phyloP scores from a whole-genome alignment of 768 basidiomycete species.

The Heimioporus sp. region DNA sequence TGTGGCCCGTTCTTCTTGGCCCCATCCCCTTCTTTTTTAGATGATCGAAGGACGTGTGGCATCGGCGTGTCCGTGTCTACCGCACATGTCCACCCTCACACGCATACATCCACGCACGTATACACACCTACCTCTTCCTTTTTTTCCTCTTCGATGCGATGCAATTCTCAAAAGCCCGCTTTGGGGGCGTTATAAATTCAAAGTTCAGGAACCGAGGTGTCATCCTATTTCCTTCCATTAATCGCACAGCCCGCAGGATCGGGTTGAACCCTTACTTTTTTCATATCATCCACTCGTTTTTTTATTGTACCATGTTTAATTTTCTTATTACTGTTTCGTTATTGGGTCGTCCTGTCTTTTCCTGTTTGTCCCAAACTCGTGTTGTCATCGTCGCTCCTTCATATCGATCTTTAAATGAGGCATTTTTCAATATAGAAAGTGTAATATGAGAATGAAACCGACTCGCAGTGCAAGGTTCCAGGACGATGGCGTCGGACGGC shows the following conservation, averaged over 20 bases:
- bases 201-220: not conserved
- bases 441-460: not conserved
- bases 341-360: not conserved
- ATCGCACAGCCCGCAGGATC: not conserved
- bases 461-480: too few relatives aligned
- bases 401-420: too few relatives aligned
- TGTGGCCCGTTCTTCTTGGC: not conserved
- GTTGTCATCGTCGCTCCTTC: not conserved
- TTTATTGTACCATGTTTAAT: not conserved
- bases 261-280: not conserved
- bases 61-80: slow-evolving; percentile 12
- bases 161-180: not conserved
- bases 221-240: not conserved
- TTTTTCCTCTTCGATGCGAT: not conserved
- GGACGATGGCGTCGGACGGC: too few relatives aligned
- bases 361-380: not conserved
- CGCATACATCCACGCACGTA: not conserved
- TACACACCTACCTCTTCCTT: not conserved
- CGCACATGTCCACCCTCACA: not conserved
- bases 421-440: not conserved
- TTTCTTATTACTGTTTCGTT: not conserved
- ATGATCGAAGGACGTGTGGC: slow-evolving; percentile 17
- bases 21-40: not conserved
- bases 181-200: not conserved
- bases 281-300: not conserved